Evolutionary conservation across 2,329 filamentous ascomycete genomes (phyloP).

Genomic region (Curvularia verruculosa): DNA sequence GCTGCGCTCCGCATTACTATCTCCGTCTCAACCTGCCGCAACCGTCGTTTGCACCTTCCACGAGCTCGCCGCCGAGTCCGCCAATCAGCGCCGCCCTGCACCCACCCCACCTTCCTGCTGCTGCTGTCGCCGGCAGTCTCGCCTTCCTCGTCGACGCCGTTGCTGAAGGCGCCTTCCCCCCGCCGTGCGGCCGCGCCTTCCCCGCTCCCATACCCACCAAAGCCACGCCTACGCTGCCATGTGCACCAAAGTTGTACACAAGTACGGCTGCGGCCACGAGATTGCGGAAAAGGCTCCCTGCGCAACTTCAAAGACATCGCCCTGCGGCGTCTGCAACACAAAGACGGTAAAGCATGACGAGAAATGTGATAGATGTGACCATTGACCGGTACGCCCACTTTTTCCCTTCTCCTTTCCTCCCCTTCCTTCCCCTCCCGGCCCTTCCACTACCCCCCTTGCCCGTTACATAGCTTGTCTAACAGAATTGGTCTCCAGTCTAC

Average conservation of each 20-base stretch:
- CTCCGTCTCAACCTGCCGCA: conserved; percentile 9
- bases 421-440: too few species aligned
- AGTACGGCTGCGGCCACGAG: conserved; percentile 56
- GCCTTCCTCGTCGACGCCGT: conserved; percentile 29
- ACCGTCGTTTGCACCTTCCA: conserved; percentile 19
- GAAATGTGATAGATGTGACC: conserved; percentile 55
- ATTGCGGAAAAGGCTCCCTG: conserved; percentile 53
- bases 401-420: too few species aligned
- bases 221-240: conserved; percentile 41
- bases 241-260: conserved; percentile 57
- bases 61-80: conserved; percentile 26
- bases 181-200: conserved; percentile 28
- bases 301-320: conserved; percentile 53
- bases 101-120: conserved; percentile 22
- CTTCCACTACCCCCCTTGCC: conserved; percentile 5
- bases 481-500: conserved; percentile 30
- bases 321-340: conserved; percentile 51
- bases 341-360: conserved; percentile 56
- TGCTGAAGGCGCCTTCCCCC: conserved; percentile 28
- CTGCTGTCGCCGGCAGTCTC: conserved; percentile 24
- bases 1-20: conserved; percentile 19
- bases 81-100: conserved; percentile 36
- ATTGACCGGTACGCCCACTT: conserved; percentile 47
- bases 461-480: conserved; percentile 39
- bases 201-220: conserved; percentile 10